Evolutionary conservation across 2,329 filamentous ascomycete genomes (phyloP), one percentile per base, ranked within the genome.

Genomic region (Plectosphaerella plurivora): DNA sequence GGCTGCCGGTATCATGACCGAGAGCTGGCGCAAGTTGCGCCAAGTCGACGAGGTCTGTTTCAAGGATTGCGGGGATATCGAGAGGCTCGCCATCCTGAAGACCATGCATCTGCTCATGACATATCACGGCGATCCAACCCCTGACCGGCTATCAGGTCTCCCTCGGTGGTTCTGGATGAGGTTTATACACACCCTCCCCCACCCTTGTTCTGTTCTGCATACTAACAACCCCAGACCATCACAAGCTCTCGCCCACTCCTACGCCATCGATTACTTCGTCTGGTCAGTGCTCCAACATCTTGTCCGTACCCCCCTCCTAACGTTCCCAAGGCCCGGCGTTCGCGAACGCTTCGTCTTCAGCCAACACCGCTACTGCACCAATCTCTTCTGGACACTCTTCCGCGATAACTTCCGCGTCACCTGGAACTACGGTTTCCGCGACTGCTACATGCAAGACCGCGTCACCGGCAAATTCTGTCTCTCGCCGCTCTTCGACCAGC

Each of bases 191-290:
- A 33, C 8, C 11, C 8, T 3, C 24, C 8, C 2, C 24, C 5
- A n/a, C n/a, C 1, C n/a, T 25, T 25, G 14, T 22, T 3, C 22
- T 14, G 18, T 36, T 14, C 8, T 16, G 33, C 25, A 12, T 12
- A 37, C 28, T 61, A 22, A 61, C 37, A 5, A 2, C 18, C 4
- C 1, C 11, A 66, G 64, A 18, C 64, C 64, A 1, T 65, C 63
- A 8, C 63, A 66, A 49, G 47, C 53, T 1, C 35, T 66, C 1
- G 56, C 63, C 1, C 64, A 66, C 9, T 61, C 64, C 0, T 63
- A 63, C 22, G 64, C 61, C 2, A 65, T 66, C 9, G 64, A 66
- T 53, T 66, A 63, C 37, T 64, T 66, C 4, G 62, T 64, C 22
- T 66, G 64, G 64, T 64, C 58, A 15, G 58, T 47, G 1, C 15